Conservation (phyloP, 1,139 yeast species). For the Hyphopichia fennica region DNA sequence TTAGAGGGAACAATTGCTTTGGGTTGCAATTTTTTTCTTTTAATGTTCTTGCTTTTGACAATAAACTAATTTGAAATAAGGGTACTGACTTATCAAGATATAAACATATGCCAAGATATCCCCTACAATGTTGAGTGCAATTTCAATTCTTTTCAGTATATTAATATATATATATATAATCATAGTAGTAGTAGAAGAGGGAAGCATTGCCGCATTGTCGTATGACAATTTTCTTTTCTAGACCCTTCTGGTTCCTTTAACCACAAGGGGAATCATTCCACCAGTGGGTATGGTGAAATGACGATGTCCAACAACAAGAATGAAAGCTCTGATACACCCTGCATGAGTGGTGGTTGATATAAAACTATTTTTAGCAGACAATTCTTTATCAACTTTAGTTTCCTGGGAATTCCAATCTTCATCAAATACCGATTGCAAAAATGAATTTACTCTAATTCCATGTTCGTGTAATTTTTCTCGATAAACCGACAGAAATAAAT, state of each 20-base stretch:
- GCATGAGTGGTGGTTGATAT: slow-evolving; percentile 54
- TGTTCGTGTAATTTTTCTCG: slow-evolving; percentile 52
- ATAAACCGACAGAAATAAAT: slow-evolving; percentile 33
- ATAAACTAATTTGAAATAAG: too few species aligned
- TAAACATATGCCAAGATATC: too few species aligned
- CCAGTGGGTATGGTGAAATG: slow-evolving; percentile 45
- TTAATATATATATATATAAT: too few species aligned
- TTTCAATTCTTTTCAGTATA: too few species aligned
- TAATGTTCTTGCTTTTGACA: too few species aligned
- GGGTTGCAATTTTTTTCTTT: too few species aligned
- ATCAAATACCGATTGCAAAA: slow-evolving; percentile 49
- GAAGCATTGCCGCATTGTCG: background rate
- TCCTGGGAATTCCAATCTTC: slow-evolving; percentile 24
- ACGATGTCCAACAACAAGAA: slow-evolving; percentile 50
- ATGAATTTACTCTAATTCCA: slow-evolving; percentile 44
- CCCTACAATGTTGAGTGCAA: too few species aligned
- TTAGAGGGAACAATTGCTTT: too few species aligned
- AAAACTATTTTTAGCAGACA: slow-evolving; percentile 25
- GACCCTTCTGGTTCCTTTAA: slow-evolving; percentile 27
- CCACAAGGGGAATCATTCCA: slow-evolving; percentile 50
- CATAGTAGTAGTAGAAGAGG: too few species aligned
- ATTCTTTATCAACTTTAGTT: slow-evolving; percentile 19
- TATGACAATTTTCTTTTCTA: background rate
- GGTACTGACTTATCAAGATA: too few species aligned
- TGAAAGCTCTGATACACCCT: slow-evolving; percentile 49